These are phyloP conservation scores for Amphichorda felina DNA, from an alignment of 2,329 filamentous ascomycete genomes.

Conservation along the genomic window DNA sequence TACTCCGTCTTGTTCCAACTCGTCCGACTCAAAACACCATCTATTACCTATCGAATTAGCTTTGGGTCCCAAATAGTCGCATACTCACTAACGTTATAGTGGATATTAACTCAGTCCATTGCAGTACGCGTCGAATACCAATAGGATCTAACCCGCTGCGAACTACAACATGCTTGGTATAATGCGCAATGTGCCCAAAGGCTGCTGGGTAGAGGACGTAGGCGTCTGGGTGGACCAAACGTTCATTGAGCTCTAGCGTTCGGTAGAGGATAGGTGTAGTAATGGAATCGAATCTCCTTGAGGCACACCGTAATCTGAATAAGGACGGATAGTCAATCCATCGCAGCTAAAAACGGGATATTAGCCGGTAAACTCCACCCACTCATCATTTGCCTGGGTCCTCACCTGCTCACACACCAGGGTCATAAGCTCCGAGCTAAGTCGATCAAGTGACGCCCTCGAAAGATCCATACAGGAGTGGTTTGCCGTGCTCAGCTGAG, in stretches of 20 bases:
- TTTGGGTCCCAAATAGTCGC: neutral
- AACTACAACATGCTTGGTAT: conserved; percentile 28
- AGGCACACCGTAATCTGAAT: conserved; percentile 21
- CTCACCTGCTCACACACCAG: conserved; percentile 29
- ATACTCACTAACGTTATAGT: conserved; percentile 2
- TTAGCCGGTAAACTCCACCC: too few relatives aligned
- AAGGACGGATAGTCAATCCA: conserved; percentile 22
- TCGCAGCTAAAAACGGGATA: conserved; percentile 18
- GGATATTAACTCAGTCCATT: neutral
- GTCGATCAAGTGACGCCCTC: conserved; percentile 10
- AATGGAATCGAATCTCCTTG: conserved; percentile 25
- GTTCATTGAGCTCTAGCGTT: conserved; percentile 22
- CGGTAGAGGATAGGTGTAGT: conserved; percentile 30
- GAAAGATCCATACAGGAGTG: neutral
- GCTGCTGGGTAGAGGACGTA: conserved; percentile 17
- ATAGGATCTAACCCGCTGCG: conserved; percentile 25
- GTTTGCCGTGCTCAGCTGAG: neutral
- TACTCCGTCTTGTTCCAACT: conserved; percentile 12
- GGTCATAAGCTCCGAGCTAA: conserved; percentile 30
- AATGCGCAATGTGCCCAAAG: conserved; percentile 20
- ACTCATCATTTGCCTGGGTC: neutral
- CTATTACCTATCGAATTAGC: conserved; percentile 10
- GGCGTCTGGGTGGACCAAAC: conserved; percentile 21
- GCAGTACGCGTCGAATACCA: conserved; percentile 21
- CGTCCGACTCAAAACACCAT: conserved; percentile 23